These are phyloP conservation scores for Suhomyces maxii DNA, from an alignment of 1,139 yeast species.

Conservation along the genomic window DNA sequence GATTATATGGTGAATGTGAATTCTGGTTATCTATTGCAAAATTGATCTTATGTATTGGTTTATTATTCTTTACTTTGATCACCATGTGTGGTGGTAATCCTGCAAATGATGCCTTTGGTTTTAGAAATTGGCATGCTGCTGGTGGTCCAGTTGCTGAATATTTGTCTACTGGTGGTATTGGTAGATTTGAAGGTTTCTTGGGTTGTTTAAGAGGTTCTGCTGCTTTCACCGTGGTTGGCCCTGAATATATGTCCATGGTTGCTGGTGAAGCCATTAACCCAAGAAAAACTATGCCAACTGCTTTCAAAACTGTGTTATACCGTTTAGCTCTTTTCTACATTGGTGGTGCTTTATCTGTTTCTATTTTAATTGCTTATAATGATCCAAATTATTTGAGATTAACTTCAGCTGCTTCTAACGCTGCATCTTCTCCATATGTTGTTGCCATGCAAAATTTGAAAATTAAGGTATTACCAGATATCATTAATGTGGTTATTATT, in stretches of 20 bases:
- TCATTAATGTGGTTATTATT: slow-evolving; percentile 38
- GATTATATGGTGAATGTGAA: slow-evolving; percentile 74
- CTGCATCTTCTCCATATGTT: slow-evolving; percentile 45
- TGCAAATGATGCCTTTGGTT: slow-evolving; percentile 61
- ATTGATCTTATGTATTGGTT: slow-evolving; percentile 67
- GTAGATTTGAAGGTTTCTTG: slow-evolving; percentile 71
- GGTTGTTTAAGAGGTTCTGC: slow-evolving; percentile 57
- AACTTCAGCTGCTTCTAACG: slow-evolving; percentile 20
- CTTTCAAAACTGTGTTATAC: slow-evolving; percentile 74
- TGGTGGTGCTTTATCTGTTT: slow-evolving; percentile 45
- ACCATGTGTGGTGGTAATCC: slow-evolving; percentile 90
- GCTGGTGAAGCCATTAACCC: slow-evolving; percentile 85
- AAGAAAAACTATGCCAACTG: slow-evolving; percentile 71
- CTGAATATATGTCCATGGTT: slow-evolving; percentile 80
- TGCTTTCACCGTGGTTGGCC: slow-evolving; percentile 76
- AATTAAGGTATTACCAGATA: slow-evolving; percentile 40
- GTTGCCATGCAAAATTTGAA: slow-evolving; percentile 45
- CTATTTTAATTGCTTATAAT: slow-evolving; percentile 42
- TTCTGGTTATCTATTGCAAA: slow-evolving; percentile 80
- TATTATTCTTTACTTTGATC: slow-evolving; percentile 69
- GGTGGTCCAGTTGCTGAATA: slow-evolving; percentile 56
- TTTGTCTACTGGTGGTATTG: slow-evolving; percentile 55
- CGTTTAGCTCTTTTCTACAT: slow-evolving; percentile 71
- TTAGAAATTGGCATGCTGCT: slow-evolving; percentile 57
- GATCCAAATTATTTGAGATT: slow-evolving; percentile 35